These are phyloP conservation scores for Cryoendolithus antarcticus DNA, from an alignment of 2,329 filamentous ascomycete genomes.

Conservation along the genomic window DNA sequence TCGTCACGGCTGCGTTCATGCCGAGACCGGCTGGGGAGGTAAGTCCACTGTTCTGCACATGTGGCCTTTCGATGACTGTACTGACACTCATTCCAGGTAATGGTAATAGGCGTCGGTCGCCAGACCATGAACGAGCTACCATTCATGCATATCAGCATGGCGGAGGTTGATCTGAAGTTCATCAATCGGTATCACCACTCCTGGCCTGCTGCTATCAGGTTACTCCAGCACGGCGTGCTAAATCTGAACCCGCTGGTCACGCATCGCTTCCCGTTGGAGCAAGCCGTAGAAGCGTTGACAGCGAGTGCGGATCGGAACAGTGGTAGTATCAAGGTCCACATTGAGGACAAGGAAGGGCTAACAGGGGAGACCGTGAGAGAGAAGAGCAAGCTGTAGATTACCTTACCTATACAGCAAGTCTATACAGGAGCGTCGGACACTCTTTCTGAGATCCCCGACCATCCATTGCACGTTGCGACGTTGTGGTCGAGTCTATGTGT, in stretches of 20 bases:
- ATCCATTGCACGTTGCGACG: too few relatives aligned
- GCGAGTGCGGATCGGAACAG: background rate
- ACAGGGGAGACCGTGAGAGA: background rate
- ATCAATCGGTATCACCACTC: constrained; percentile 29
- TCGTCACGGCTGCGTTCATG: constrained; percentile 22
- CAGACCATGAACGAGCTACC: constrained; percentile 21
- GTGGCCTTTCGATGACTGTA: background rate
- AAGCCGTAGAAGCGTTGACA: constrained; percentile 25
- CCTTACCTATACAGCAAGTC: too few relatives aligned
- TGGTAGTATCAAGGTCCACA: background rate
- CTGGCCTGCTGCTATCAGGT: constrained; percentile 29
- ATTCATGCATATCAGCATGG: constrained; percentile 26
- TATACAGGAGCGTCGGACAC: too few relatives aligned
- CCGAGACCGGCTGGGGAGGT: constrained; percentile 5
- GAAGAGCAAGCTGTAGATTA: too few relatives aligned
- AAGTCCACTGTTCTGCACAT: background rate
- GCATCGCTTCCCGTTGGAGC: constrained; percentile 25
- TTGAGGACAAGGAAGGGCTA: background rate
- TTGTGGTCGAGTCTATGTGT: too few relatives aligned
- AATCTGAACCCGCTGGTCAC: constrained; percentile 28
- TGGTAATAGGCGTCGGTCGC: constrained; percentile 26
- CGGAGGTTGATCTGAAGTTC: constrained; percentile 28
- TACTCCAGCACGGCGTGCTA: constrained; percentile 27
- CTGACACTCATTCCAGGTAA: constrained; percentile 11
- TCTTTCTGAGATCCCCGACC: too few relatives aligned